phyloP scores from a whole-genome alignment of 345 rosid genomes.

The Aquilaria yunnanensis region DNA sequence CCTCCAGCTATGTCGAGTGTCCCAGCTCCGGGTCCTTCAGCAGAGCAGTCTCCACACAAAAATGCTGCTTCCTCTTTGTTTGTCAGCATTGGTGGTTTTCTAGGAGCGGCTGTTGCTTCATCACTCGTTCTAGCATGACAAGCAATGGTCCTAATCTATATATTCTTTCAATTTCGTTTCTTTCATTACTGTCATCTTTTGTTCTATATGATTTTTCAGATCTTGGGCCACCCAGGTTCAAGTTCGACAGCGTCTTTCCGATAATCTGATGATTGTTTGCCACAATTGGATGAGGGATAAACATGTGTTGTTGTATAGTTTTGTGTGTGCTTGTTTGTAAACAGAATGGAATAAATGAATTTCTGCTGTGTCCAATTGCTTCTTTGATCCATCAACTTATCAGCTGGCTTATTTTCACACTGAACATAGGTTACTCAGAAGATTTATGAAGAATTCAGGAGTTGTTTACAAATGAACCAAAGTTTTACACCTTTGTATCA shows the following conservation, averaged over 20 bases:
- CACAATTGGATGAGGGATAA: conserved; percentile 5
- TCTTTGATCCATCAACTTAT: not conserved
- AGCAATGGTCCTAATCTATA: conserved; percentile 1
- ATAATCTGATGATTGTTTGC: conserved; percentile 13
- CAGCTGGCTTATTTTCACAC: too few relatives aligned
- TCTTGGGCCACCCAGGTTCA: conserved; percentile 4
- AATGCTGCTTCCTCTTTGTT: conserved; percentile 36
- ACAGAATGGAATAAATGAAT: conserved; percentile 16
- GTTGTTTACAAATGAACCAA: too few relatives aligned
- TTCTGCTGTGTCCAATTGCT: not conserved
- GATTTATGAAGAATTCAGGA: conserved; percentile 6
- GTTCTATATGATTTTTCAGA: conserved; percentile 21
- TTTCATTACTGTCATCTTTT: not conserved
- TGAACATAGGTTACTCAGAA: not conserved
- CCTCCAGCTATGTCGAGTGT: conserved; percentile 31
- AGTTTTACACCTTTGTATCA: too few relatives aligned
- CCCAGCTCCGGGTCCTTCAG: conserved; percentile 53
- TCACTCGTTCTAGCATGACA: conserved; percentile 31
- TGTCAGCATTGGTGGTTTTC: conserved; percentile 19
- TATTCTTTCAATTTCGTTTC: not conserved
- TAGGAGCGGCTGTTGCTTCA: conserved; percentile 50
- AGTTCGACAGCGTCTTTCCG: not conserved
- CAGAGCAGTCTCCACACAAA: conserved; percentile 14
- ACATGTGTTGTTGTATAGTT: conserved; percentile 5
- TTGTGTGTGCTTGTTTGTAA: conserved; percentile 16